A percentile compares a stretch with the other conserved stretches of the same genome.
These are phyloP conservation scores for Beauveria brongniartii DNA, from an alignment of 2,329 filamentous ascomycete species.

Conservation along the genomic window DNA sequence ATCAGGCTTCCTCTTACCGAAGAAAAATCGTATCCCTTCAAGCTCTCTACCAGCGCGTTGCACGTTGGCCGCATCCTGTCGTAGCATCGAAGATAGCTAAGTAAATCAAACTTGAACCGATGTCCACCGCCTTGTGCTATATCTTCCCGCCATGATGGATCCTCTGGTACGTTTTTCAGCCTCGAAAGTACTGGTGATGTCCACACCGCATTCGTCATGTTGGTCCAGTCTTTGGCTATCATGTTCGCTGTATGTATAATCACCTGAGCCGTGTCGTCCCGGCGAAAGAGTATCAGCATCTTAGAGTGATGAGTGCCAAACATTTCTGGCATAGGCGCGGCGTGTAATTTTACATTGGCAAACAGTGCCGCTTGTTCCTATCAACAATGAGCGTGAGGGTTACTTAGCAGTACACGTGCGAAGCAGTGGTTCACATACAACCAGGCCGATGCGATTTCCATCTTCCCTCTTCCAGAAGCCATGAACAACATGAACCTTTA, in stretches of 20 bases:
- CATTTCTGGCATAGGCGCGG: constrained; percentile 71
- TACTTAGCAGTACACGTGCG: neutral
- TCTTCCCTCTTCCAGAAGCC: constrained; percentile 63
- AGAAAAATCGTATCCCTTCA: constrained; percentile 61
- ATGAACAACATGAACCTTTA: constrained; percentile 49
- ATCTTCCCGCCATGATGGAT: constrained; percentile 11
- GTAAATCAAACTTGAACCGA: constrained; percentile 67
- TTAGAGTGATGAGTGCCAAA: constrained; percentile 84
- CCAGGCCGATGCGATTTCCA: constrained; percentile 44
- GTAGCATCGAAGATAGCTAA: constrained; percentile 66
- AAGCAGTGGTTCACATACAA: constrained; percentile 32
- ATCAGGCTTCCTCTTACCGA: constrained; percentile 61
- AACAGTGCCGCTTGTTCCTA: constrained; percentile 55
- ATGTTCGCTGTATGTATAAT: constrained; percentile 88
- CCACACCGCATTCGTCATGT: constrained; percentile 84
- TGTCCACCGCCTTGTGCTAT: constrained; percentile 48
- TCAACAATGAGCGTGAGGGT: constrained; percentile 1
- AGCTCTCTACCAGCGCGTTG: constrained; percentile 44
- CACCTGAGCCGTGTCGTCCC: constrained; percentile 69
- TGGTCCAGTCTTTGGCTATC: constrained; percentile 79
- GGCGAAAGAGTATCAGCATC: constrained; percentile 76
- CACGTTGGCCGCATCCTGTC: constrained; percentile 48
- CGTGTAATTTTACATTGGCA: constrained; percentile 60
- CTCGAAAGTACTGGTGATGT: constrained; percentile 61
- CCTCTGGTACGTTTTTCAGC: constrained; percentile 11